phyloP scores from a whole-genome alignment of 257 asterid species.

The Solanum medicagineum region DNA sequence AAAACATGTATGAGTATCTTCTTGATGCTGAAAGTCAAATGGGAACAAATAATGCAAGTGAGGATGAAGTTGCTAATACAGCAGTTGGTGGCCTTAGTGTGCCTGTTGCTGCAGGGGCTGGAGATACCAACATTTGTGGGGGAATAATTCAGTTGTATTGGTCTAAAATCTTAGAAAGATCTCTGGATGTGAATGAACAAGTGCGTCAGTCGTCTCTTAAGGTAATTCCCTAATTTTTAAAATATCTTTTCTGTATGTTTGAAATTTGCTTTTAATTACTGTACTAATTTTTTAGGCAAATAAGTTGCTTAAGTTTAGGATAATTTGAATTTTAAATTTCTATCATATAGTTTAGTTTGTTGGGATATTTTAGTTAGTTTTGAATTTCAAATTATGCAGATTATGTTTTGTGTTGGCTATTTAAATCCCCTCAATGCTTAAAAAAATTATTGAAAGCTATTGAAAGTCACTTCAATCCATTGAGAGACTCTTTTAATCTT shows the following conservation, averaged over 20 bases:
- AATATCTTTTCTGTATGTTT: background rate
- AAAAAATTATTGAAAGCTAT: too few relatives aligned
- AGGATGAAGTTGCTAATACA: conserved; percentile 26
- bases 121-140: conserved; percentile 96
- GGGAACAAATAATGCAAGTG: conserved; percentile 53
- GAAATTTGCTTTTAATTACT: too few relatives aligned
- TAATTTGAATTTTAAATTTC: too few relatives aligned
- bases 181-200: conserved; percentile 73
- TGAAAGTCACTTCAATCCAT: too few relatives aligned
- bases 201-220: conserved; percentile 85
- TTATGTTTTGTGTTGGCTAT: too few relatives aligned
- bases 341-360: too few relatives aligned
- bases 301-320: too few relatives aligned
- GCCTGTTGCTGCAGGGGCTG: conserved; percentile 99
- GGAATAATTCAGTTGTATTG: conserved; percentile 91
- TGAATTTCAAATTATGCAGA: too few relatives aligned
- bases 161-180: conserved; percentile 60
- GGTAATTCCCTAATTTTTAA: conserved; percentile 26
- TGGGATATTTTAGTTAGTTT: too few relatives aligned
- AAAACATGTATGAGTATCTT: conserved; percentile 89
- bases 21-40: conserved; percentile 88
- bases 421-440: too few relatives aligned
- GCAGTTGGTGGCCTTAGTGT: conserved; percentile 49
- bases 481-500: too few relatives aligned
- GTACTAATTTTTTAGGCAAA: too few relatives aligned